phyloP scores from a whole-genome alignment of 2,329 filamentous ascomycete genomes.

The Knoxdaviesia capensis region DNA sequence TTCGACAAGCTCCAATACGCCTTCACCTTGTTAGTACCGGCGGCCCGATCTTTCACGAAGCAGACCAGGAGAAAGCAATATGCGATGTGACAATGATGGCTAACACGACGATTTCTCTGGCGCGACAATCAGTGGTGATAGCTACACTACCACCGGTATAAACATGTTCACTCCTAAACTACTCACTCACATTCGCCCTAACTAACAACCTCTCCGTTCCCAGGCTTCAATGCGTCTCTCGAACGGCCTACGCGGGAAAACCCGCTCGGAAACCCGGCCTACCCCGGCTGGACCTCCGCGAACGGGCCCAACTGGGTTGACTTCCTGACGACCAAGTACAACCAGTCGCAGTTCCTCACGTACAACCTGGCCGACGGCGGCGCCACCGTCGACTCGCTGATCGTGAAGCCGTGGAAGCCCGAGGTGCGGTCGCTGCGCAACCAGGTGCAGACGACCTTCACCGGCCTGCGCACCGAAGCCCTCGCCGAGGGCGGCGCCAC shows the following conservation, averaged over 20 bases:
- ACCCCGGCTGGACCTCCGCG: constrained; percentile 26
- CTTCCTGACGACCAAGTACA: constrained; percentile 24
- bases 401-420: constrained; percentile 28
- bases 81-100: neutral
- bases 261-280: constrained; percentile 40
- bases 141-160: constrained; percentile 12
- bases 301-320: constrained; percentile 32
- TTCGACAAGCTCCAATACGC: constrained; percentile 2
- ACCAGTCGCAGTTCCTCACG: constrained; percentile 19
- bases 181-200: neutral
- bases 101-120: neutral
- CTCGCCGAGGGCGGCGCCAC: constrained; percentile 12
- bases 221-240: constrained; percentile 30
- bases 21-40: constrained; percentile 4
- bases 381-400: constrained; percentile 27
- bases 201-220: constrained; percentile 1
- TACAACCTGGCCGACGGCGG: constrained; percentile 35
- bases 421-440: constrained; percentile 27
- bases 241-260: constrained; percentile 30
- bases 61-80: neutral
- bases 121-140: constrained; percentile 11
- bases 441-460: constrained; percentile 18
- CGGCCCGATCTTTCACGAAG: neutral
- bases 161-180: neutral
- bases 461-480: constrained; percentile 5